Percentiles rank a stretch among this genome's conserved stretches.
Conservation (phyloP, 768 basidiomycete species). For the Terana coerulea region DNA sequence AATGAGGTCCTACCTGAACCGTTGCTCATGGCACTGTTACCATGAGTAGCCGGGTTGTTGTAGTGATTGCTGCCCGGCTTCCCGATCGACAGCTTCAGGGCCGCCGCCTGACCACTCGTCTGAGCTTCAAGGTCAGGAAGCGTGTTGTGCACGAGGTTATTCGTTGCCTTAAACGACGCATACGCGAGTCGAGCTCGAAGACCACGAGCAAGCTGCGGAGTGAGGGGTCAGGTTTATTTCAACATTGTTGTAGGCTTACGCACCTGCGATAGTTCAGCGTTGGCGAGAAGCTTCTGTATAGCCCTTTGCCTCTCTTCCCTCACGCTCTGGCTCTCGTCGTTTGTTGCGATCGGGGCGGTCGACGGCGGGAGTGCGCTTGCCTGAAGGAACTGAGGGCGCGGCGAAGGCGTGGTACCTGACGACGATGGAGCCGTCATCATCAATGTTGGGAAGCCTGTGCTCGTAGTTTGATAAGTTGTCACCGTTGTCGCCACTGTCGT, state of each 20-base stretch:
- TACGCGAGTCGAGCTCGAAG: constrained; percentile 78
- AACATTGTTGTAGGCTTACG: constrained; percentile 28
- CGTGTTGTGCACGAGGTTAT: constrained; percentile 64
- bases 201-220: constrained; percentile 68
- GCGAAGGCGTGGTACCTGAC: constrained; percentile 79
- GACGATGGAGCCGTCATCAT: constrained; percentile 79
- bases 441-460: background rate
- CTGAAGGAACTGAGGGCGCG: constrained; percentile 61
- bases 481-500: background rate
- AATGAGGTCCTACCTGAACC: constrained; percentile 25
- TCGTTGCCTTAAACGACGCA: constrained; percentile 79
- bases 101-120: constrained; percentile 35
- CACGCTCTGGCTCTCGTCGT: constrained; percentile 41
- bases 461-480: background rate
- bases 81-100: constrained; percentile 20
- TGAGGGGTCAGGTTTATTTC: constrained; percentile 3
- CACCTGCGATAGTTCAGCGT: constrained; percentile 79
- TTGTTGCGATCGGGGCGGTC: constrained; percentile 24
- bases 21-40: constrained; percentile 42
- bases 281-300: constrained; percentile 71
- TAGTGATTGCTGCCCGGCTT: constrained; percentile 41
- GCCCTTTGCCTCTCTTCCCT: constrained; percentile 62
- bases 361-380: constrained; percentile 36
- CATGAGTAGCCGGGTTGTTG: constrained; percentile 49
- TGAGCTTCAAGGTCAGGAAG: constrained; percentile 72